A percentile compares a stretch with the other conserved stretches of the same genome.
phyloP scores from a whole-genome alignment of 805 yeast species.

The Isabelozyma gotoi region DNA sequence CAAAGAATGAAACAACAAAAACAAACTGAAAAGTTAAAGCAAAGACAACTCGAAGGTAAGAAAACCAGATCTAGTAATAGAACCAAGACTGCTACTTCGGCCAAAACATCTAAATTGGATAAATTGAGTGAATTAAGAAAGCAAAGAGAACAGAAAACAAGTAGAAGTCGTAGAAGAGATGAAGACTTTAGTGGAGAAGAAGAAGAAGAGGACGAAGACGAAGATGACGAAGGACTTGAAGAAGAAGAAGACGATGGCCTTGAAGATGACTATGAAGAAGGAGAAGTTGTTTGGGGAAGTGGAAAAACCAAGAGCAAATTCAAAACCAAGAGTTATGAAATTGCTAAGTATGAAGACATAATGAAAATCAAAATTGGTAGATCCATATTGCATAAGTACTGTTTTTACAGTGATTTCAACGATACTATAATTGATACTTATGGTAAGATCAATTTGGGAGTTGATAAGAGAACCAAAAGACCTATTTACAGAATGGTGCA shows the following conservation, averaged over 20 bases:
- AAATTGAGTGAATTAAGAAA: slow-evolving; percentile 72
- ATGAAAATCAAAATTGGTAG: slow-evolving; percentile 79
- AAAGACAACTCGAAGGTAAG: slow-evolving; percentile 11
- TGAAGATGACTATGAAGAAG: slow-evolving; percentile 27
- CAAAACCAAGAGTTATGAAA: slow-evolving; percentile 29
- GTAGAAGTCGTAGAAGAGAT: slow-evolving; percentile 31
- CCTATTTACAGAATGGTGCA: slow-evolving; percentile 81
- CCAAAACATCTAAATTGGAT: slow-evolving; percentile 43
- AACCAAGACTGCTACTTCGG: slow-evolving; percentile 20
- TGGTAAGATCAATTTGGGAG: slow-evolving; percentile 82
- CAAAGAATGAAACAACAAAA: slow-evolving; percentile 70
- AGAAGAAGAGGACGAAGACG: slow-evolving; percentile 43
- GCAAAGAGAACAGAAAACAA: slow-evolving; percentile 66
- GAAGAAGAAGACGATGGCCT: slow-evolving; percentile 47
- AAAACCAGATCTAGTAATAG: slow-evolving; percentile 42
- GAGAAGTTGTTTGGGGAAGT: slow-evolving; percentile 36
- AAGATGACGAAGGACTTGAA: slow-evolving; percentile 30
- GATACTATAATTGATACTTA: slow-evolving; percentile 69
- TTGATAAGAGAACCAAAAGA: slow-evolving; percentile 57
- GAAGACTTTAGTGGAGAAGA: slow-evolving; percentile 41
- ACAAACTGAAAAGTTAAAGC: slow-evolving; percentile 11
- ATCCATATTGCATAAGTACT: slow-evolving; percentile 66
- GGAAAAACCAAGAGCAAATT: slow-evolving; percentile 18
- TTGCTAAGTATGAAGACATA: slow-evolving; percentile 60
- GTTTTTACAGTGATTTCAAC: slow-evolving; percentile 81